Percentiles rank a stretch among this genome's conserved stretches.
Evolutionary conservation across 176 grass and related monocot genomes (phyloP).

Genomic region (Eremochloa ophiuroides): DNA sequence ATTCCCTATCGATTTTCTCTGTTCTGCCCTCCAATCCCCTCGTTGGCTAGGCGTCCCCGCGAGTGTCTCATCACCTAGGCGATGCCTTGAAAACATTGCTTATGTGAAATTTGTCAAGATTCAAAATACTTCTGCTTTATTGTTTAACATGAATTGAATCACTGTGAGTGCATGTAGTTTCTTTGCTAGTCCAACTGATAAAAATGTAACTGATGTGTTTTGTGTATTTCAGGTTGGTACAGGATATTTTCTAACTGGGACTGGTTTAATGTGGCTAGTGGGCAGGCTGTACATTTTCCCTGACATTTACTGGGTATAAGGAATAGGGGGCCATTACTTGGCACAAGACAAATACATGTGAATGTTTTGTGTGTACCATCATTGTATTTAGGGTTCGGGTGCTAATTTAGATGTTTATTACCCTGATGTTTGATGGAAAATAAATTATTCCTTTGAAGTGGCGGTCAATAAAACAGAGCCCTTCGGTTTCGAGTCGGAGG

Average conservation of each 20-base stretch:
- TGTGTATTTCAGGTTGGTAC: conserved; percentile 44
- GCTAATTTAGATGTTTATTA: conserved; percentile 52
- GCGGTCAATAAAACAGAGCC: conserved; percentile 36
- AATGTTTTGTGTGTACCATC: conserved; percentile 63
- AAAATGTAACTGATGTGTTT: conserved; percentile 17
- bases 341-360: conserved; percentile 54
- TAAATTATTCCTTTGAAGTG: conserved; percentile 47
- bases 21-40: not conserved
- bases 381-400: conserved; percentile 52
- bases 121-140: not conserved
- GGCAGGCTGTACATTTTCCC: conserved; percentile 60
- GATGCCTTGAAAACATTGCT: not conserved
- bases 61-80: not conserved
- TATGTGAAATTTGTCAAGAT: not conserved
- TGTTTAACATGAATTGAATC: not conserved
- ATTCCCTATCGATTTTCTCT: not conserved
- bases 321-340: conserved; percentile 31
- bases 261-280: conserved; percentile 36
- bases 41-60: not conserved
- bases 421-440: conserved; percentile 39
- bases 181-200: not conserved
- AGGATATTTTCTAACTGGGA: conserved; percentile 47
- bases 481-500: conserved; percentile 10
- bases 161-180: not conserved
- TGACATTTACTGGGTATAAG: conserved; percentile 51